A percentile compares a stretch with the other conserved stretches of the same genome.
These are phyloP conservation scores for Pulveroboletus sp. DNA, from an alignment of 768 basidiomycete species.

Conservation along the genomic window DNA sequence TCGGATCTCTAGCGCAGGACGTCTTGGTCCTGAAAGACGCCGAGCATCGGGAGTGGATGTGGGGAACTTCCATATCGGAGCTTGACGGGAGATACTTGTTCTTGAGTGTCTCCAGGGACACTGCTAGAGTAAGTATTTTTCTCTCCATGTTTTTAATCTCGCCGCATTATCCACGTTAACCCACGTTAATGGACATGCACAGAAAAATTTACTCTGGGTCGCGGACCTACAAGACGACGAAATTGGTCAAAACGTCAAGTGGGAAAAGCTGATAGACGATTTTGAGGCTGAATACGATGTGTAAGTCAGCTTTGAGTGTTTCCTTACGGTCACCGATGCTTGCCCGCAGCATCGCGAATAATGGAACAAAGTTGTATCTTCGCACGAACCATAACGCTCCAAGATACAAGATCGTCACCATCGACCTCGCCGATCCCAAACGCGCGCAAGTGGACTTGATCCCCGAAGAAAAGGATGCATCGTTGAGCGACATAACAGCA, in stretches of 20 bases:
- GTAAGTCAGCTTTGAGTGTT: constrained; percentile 36
- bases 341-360: constrained; percentile 52
- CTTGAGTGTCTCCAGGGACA: constrained; percentile 53
- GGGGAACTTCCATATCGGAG: constrained; percentile 49
- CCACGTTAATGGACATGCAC: neutral
- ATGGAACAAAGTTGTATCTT: constrained; percentile 58
- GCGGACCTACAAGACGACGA: constrained; percentile 56
- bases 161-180: neutral
- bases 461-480: constrained; percentile 61
- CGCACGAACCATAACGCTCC: constrained; percentile 64
- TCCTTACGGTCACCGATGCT: neutral
- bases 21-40: constrained; percentile 61
- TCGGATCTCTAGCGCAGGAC: constrained; percentile 50
- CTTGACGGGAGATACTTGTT: constrained; percentile 61
- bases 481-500: constrained; percentile 45
- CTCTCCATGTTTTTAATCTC: neutral
- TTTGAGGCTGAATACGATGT: constrained; percentile 62
- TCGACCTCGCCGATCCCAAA: constrained; percentile 52
- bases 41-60: constrained; percentile 64
- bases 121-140: constrained; percentile 46
- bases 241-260: constrained; percentile 62
- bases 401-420: constrained; percentile 57
- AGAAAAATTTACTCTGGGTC: constrained; percentile 77
- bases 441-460: constrained; percentile 56
- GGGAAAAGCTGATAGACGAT: constrained; percentile 67